Base-by-base conservation (phyloP, 345 rosid species). In the Brassica rapa region DNA sequence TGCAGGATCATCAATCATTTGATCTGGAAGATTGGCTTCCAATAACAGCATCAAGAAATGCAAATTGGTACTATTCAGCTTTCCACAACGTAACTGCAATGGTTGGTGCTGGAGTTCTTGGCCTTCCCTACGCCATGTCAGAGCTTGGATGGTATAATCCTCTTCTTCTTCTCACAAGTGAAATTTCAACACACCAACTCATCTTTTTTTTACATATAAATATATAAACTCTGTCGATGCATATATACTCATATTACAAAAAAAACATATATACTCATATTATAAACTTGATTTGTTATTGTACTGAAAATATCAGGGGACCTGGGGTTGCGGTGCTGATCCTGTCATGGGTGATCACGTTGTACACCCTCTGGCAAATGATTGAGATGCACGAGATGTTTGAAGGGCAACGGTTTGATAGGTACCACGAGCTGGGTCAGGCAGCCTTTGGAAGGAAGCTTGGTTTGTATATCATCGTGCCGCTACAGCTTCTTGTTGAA, bases 341-440 rank as follows among this genome's bases (percentile, higher is more conserved):
- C 11, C 62, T 91, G 39, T 91, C 97, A 32, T 91, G 97, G 97
- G 23, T 83, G 7, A 87, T 90, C 69, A 91, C 94, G 2, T 71
- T 91, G 1, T 91, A 86, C 81, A 91, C 97, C 0, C 81, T 91
- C 4, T 90, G 94, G 94, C 97, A 91, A 71, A 91, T 91, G 97
- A 93, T 90, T 32, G 93, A 91, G 79, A 89, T 91, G 97, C 97
- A 91, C 51, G 97, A 91, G 68, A 88, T 88, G 97, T 90, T 90
- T 9, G 86, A 92, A 0, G 95, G 97, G 12, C 77, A 21, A 70
- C 80, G 97, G 14, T 90, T 91, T 41, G 95, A 90, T 46, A 83
- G 97, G 76, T 91, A 91, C 76, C 97, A 91, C n/a, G 97, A 91
- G 82, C 81, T 91, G 49, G 94, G 97, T 2, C 97, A 91, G 70